These are phyloP conservation scores for Rhododendron williamsianum DNA, from an alignment of 148 eudicot species.

Conservation along the genomic window DNA sequence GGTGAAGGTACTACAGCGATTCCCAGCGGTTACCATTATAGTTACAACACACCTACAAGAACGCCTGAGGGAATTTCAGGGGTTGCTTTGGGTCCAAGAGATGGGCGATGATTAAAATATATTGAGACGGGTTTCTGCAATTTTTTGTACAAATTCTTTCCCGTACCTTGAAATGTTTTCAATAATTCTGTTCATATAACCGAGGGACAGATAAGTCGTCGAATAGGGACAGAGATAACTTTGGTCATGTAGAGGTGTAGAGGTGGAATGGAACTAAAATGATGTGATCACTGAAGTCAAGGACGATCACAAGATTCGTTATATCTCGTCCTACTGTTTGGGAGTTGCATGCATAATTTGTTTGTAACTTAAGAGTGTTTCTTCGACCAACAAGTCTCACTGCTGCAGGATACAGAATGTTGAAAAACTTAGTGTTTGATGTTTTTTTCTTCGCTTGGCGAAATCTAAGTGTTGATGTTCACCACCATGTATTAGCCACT, in stretches of 20 bases:
- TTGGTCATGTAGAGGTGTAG: not conserved
- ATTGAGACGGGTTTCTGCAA: not conserved
- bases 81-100: constrained; percentile 18
- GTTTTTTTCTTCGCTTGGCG: not conserved
- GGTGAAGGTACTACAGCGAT: constrained; percentile 31
- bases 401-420: not conserved
- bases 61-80: constrained; percentile 23
- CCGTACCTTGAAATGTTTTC: not conserved
- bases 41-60: constrained; percentile 8
- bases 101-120: constrained; percentile 22
- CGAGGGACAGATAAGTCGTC: not conserved
- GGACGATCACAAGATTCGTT: not conserved
- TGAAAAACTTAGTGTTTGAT: not conserved
- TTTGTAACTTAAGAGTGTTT: not conserved
- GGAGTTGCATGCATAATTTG: not conserved
- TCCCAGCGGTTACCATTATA: constrained; percentile 10
- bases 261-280: not conserved
- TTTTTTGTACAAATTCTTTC: not conserved
- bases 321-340: not conserved
- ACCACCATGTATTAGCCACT: not conserved
- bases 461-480: not conserved
- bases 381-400: not conserved
- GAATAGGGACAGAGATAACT: not conserved
- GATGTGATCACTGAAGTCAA: not conserved
- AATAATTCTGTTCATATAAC: not conserved